Base-by-base conservation (phyloP, 495 filamentous ascomycete species). In the Echria macrotheca region DNA sequence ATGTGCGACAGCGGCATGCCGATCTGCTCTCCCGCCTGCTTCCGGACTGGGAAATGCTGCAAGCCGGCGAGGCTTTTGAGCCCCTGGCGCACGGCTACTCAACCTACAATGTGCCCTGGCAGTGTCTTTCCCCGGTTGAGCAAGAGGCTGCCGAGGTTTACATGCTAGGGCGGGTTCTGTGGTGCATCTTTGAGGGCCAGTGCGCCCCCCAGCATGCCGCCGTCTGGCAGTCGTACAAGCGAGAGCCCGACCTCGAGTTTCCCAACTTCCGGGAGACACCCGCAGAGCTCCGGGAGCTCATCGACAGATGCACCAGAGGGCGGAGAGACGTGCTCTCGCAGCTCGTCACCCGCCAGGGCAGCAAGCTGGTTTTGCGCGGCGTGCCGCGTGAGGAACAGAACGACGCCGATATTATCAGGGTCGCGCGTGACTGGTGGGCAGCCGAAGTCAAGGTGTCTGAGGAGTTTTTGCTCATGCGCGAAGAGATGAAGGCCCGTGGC, bases 181-280 rank as follows among this genome's bases (percentile, higher is more conserved):
- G 73, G 73, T 78, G 74, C 54, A 68, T 78, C 11, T 78, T 75
- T 42, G 73, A 78, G 53, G 70, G 70, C 4, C 67, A 70, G 49
- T 68, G 70, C 45, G 66, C 64, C 1, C 73, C 73, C 8, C 67
- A 76, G 50, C 63, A 57, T 36, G 65, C 65, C 1, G 71, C 72
- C 3, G 63, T 73, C 0, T 76, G 74, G 73, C 69, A 73, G 47
- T 71, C 69, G 26, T 76, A 73, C 50, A 60, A 57, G 22, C 64
- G 65, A 53, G 73, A 77, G 47, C 62, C 72, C 14, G 66, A 74
- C 7, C 49, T 72, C 15, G 72, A 75, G 56, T 77, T 76, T 43
- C 72, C 73, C 12, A 50, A 60, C 18, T 75, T 63, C 44, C 54
- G 53, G 9, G 41, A 44, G 10, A 72, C 73, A 0, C 74, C 74